A percentile compares a stretch with the other conserved stretches of the same genome.
Conservation (phyloP, 2,329 filamentous ascomycete genomes). For the Monilinia vaccinii-corymbosi region DNA sequence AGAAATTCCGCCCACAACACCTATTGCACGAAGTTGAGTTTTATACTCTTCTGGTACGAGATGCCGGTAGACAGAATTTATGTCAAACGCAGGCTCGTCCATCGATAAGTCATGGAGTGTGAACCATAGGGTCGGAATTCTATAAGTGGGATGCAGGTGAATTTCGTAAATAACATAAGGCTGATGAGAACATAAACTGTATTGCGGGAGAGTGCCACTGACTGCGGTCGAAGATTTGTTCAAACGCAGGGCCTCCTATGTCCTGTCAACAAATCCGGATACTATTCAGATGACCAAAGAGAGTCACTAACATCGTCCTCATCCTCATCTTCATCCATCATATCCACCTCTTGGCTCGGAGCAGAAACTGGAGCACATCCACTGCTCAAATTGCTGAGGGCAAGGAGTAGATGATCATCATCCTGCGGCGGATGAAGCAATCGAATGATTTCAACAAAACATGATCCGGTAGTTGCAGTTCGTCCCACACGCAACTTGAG, state of each 20-base stretch:
- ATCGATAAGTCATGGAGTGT: conserved; percentile 49
- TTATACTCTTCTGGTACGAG: conserved; percentile 61
- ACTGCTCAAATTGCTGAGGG: conserved; percentile 20
- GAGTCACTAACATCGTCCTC: conserved; percentile 23
- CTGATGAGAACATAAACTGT: conserved; percentile 30
- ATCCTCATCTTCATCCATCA: conserved; percentile 23
- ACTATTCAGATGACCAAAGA: background rate
- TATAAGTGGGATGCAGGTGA: conserved; percentile 65
- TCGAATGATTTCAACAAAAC: conserved; percentile 27
- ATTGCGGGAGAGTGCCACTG: conserved; percentile 14
- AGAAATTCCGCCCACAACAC: conserved; percentile 65
- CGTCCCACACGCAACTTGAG: conserved; percentile 46
- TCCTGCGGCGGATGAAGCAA: conserved; percentile 23
- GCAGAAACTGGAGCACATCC: conserved; percentile 2
- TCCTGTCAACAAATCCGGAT: background rate
- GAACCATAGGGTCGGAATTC: conserved; percentile 70
- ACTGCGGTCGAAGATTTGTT: background rate
- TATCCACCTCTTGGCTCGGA: conserved; percentile 21
- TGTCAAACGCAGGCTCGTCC: conserved; percentile 47
- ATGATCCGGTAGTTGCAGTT: conserved; percentile 21
- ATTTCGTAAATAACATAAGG: conserved; percentile 55
- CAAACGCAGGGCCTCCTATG: conserved; percentile 21
- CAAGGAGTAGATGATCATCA: conserved; percentile 23
- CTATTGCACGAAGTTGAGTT: conserved; percentile 47
- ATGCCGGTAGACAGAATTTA: conserved; percentile 62